Conservation (phyloP, 2,329 filamentous ascomycete genomes). For the Conoideocrella luteorostrata region DNA sequence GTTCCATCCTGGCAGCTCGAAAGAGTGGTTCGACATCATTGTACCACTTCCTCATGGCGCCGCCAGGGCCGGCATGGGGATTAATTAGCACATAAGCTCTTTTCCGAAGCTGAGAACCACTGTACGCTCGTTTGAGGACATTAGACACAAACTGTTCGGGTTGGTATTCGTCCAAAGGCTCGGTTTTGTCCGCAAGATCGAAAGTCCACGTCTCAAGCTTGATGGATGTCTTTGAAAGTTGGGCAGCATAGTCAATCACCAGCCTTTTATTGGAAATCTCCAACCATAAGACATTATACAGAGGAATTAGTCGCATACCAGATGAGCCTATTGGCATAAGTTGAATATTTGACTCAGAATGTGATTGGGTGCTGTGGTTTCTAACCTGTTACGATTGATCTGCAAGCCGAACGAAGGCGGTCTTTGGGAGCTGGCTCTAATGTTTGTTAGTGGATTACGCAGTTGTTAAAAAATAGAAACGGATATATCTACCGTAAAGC, state of each 20-base stretch:
- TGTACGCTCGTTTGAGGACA: slow-evolving; percentile 66
- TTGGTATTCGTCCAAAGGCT: slow-evolving; percentile 24
- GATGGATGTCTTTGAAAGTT: slow-evolving; percentile 52
- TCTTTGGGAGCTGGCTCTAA: slow-evolving; percentile 7
- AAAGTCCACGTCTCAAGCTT: slow-evolving; percentile 51
- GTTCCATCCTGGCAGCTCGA: slow-evolving; percentile 67
- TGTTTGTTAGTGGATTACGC: slow-evolving; percentile 3
- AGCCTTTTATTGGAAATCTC: slow-evolving; percentile 55
- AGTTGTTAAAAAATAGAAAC: too few relatives aligned
- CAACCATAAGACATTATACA: slow-evolving; percentile 82
- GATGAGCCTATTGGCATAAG: slow-evolving; percentile 14
- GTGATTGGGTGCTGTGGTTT: neutral
- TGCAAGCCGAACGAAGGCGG: slow-evolving; percentile 9
- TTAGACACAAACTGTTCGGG: slow-evolving; percentile 56
- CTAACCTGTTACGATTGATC: slow-evolving; percentile 8
- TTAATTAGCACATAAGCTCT: slow-evolving; percentile 86
- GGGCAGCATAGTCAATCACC: slow-evolving; percentile 65
- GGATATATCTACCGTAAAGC: slow-evolving; percentile 25
- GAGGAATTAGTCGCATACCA: slow-evolving; percentile 48
- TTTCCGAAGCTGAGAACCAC: slow-evolving; percentile 60
- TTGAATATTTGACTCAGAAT: neutral
- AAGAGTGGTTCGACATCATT: slow-evolving; percentile 75
- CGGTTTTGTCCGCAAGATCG: slow-evolving; percentile 32
- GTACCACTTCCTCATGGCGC: slow-evolving; percentile 66
- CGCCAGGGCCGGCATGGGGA: slow-evolving; percentile 79